These are phyloP conservation scores for Aegilops tauschii DNA, from an alignment of 176 grass and related monocot genomes.

Conservation along the genomic window DNA sequence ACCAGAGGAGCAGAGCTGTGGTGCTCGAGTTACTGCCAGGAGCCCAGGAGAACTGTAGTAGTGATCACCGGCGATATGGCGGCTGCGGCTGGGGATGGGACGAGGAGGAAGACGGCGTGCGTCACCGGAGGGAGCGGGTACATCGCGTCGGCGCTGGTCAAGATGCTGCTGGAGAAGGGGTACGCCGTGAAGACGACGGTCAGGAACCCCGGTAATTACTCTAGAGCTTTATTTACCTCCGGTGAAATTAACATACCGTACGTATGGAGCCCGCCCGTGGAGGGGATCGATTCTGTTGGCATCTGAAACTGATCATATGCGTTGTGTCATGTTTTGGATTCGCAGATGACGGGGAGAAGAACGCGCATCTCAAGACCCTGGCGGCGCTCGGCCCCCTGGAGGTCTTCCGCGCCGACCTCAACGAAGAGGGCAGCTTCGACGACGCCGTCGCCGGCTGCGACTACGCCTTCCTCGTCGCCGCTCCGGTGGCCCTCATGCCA, in stretches of 20 bases:
- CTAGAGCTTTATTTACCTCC: background rate
- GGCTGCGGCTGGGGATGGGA: background rate
- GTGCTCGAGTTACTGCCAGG: background rate
- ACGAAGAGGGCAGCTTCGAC: slow-evolving; percentile 59
- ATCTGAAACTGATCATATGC: background rate
- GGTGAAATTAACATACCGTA: no score
- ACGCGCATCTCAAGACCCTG: slow-evolving; percentile 43
- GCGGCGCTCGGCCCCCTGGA: slow-evolving; percentile 27
- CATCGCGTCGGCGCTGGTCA: slow-evolving; percentile 52
- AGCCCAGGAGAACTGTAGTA: background rate
- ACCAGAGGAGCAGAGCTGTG: background rate
- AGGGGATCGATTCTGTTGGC: background rate
- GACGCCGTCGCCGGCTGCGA: slow-evolving; percentile 46
- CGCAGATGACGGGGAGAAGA: slow-evolving; percentile 31
- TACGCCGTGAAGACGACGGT: slow-evolving; percentile 61
- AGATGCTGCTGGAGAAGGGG: slow-evolving; percentile 60
- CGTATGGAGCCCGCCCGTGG: background rate
- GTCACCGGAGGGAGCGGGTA: slow-evolving; percentile 72
- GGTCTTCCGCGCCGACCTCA: slow-evolving; percentile 44
- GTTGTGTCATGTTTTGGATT: background rate
- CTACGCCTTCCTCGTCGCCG: slow-evolving; percentile 61
- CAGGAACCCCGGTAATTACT: slow-evolving; percentile 47
- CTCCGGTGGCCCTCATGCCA: slow-evolving; percentile 46
- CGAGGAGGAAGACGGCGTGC: slow-evolving; percentile 39
- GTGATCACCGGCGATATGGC: background rate